phyloP scores from a whole-genome alignment of 345 rosid species.

The Eutrema heterophyllum region DNA sequence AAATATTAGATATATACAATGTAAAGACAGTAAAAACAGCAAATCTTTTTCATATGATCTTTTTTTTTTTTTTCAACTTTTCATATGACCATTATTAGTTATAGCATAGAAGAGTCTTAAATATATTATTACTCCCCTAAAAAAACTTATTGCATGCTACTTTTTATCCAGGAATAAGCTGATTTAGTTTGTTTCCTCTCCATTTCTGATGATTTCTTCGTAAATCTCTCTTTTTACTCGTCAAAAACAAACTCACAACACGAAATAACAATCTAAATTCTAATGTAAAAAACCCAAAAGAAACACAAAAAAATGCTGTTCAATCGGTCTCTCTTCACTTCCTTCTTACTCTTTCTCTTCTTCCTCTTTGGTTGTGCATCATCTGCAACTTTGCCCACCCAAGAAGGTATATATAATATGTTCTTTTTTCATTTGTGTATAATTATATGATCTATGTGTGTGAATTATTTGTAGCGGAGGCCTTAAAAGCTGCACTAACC shows the following conservation, averaged over 20 bases:
- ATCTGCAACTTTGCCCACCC: background rate
- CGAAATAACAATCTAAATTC: background rate
- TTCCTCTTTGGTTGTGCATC: background rate
- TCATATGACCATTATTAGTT: background rate
- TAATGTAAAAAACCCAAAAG: background rate
- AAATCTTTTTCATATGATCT: background rate
- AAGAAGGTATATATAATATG: slow-evolving; percentile 1
- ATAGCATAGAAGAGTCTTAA: no score
- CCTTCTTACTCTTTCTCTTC: background rate
- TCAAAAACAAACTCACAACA: background rate
- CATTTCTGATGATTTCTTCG: background rate
- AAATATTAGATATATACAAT: background rate
- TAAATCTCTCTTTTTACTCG: background rate
- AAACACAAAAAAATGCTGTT: background rate
- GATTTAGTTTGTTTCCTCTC: background rate
- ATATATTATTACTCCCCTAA: no score
- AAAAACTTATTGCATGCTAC: background rate
- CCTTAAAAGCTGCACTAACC: slow-evolving; percentile 8
- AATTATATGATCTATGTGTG: background rate
- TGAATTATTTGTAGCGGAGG: background rate
- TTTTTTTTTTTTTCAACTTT: no score
- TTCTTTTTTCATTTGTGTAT: background rate
- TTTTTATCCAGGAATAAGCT: background rate
- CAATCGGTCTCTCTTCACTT: background rate
- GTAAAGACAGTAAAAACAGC: background rate